Base-by-base conservation (phyloP, 164 flowering plant species). In the Chimonanthus salicifolius region DNA sequence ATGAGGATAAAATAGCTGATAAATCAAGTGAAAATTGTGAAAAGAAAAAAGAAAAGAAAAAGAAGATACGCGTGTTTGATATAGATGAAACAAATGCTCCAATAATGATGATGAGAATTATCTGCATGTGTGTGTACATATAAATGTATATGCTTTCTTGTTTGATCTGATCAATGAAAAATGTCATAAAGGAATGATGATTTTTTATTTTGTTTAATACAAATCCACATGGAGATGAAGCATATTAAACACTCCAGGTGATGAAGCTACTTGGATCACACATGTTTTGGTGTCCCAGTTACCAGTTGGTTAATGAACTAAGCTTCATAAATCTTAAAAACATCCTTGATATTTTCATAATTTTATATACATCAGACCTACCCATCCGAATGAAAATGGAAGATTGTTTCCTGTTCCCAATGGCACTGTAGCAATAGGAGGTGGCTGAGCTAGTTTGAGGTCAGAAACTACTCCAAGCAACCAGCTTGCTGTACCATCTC, bases 401-500 rank as follows among this genome's bases (percentile, higher is more conserved):
- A 94, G 86, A 71, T 94, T 92, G 77, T 94, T 94, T 80, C 98
- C 97, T 20, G 98, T 94, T 77, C 98, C 98, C 70, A 94, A 71
- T 11, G 98, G 98, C 58, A 94, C 88, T 2, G 94, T 92, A n/a
- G 98, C 98, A 80, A 94, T 77, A 48, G 94, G 94, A 54, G 97
- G 98, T 69, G 92, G 83, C 2, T 82, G 85, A 72, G 97, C 77
- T 67, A 94, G 71, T 79, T 90, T 94, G 71, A 94, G 93, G 85
- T 94, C 98, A 68, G 80, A 80, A 78, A 94, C 87, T 49, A 94
- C 98, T 71, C 97, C 94, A 71, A 94, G 97, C 21, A 94, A 81
- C 98, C 98, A 94, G 67, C 95, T 78, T 49, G 95, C 98, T 16
- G 98, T 94, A 13, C 98, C 98, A 85, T 94, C 98, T 64, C 97